These are phyloP conservation scores for Cerrena zonata DNA, from an alignment of 1,284 basidiomycete genomes.

Conservation along the genomic window DNA sequence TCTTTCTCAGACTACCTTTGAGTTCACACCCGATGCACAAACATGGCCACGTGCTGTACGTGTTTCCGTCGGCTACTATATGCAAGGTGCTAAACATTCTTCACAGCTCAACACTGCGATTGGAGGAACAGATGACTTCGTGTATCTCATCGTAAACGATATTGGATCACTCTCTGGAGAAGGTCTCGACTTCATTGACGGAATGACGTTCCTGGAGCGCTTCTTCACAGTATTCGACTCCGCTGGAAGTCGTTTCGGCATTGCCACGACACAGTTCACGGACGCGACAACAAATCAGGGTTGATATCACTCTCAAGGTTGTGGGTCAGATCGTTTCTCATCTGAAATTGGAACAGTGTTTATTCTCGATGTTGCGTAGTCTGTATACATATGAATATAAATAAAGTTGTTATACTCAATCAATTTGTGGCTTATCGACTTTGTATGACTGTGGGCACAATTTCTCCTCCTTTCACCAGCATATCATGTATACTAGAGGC, in stretches of 20 bases:
- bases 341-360: too few relatives aligned
- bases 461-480: too few relatives aligned
- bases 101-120: constrained; percentile 13
- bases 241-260: constrained; percentile 4
- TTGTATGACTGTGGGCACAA: too few relatives aligned
- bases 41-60: constrained; percentile 31
- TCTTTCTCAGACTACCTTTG: constrained; percentile 23
- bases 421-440: too few relatives aligned
- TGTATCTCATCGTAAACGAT: constrained; percentile 17
- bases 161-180: constrained; percentile 9
- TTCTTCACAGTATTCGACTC: constrained; percentile 12
- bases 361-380: too few relatives aligned
- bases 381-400: too few relatives aligned
- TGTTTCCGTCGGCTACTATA: not conserved
- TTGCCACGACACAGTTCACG: constrained; percentile 5
- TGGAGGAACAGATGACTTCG: constrained; percentile 11
- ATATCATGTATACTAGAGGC: too few relatives aligned
- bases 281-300: constrained; percentile 1
- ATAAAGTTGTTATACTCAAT: too few relatives aligned
- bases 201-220: constrained; percentile 15
- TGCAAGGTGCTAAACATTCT: not conserved
- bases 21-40: constrained; percentile 49
- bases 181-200: constrained; percentile 17
- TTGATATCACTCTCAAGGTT: too few relatives aligned
- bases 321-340: too few relatives aligned